Evolutionary conservation across 306 rosid genomes (phyloP), one percentile per base, ranked within the genome.

Genomic region (Notholithocarpus densiflorus): DNA sequence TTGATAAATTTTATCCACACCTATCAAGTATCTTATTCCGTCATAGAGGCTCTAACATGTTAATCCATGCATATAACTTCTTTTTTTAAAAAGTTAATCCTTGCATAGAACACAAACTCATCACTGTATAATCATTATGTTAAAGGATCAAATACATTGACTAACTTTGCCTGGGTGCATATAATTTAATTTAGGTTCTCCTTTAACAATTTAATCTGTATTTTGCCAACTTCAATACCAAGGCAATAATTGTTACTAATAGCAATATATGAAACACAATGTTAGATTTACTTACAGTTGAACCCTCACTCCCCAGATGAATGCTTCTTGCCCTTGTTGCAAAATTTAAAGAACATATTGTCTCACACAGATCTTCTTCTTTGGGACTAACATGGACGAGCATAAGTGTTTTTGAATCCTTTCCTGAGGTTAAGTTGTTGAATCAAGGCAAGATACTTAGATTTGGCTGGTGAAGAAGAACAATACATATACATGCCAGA

Each of bases 381-480:
- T 73, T 84, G 65, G 82, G 82, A 80, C 87, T 84, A 43, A 80
- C 75, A 69, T 84, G 87, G 54, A 80, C 87, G 31, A 84, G 78
- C 84, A 84, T 80, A 71, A 84, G 87, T 62, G 82, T 76, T 77
- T 84, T 84, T 66, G 87, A 84, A 77, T 77, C 84, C 79, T 68
- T 77, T 68, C 87, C 87, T 84, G 84, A 73, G 53, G n/a, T 55
- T 32, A 20, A 10, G 20, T 57, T 66, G 52, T 66, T 34, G 51
- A 14, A 17, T 72, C 27, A 34, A 73, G 73, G 71, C 23, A 75
- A 64, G 65, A 34, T 48, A 71, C 26, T 61, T 75, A 52, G 17
- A 62, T 48, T 65, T 1, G 55, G 66, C 37, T 71, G 70, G 72
- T 40, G 40, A 18, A 40, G 6, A 66, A 66, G 72, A 66, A 34